Evolutionary conservation across 2,329 filamentous ascomycete species (phyloP).

Genomic region (Emmonsiellopsis sp.): DNA sequence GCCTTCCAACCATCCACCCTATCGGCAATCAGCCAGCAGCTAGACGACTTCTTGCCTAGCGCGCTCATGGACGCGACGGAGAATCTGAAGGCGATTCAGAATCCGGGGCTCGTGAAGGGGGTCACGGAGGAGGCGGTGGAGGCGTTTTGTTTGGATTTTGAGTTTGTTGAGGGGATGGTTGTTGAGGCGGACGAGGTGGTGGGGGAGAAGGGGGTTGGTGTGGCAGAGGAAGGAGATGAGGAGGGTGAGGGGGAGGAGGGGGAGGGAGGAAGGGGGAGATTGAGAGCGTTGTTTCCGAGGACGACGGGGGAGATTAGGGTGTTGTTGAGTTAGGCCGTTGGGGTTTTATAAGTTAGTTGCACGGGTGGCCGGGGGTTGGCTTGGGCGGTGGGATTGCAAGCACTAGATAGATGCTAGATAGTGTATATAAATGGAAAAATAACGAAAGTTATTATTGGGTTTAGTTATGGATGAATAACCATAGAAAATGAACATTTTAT

Average conservation of each 20-base stretch:
- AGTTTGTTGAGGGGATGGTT: slow-evolving; percentile 54
- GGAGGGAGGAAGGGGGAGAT: slow-evolving; percentile 20
- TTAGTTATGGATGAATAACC: no score
- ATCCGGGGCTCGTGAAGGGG: slow-evolving; percentile 59
- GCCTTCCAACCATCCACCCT: slow-evolving; percentile 53
- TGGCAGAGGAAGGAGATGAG: slow-evolving; percentile 10
- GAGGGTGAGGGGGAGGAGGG: slow-evolving; percentile 8
- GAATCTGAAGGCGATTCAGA: slow-evolving; percentile 64
- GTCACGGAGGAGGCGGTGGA: slow-evolving; percentile 77
- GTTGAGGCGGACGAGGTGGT: slow-evolving; percentile 47
- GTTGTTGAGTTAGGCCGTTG: slow-evolving; percentile 44
- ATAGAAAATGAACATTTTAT: no score
- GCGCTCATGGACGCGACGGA: slow-evolving; percentile 87
- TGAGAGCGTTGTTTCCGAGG: slow-evolving; percentile 53
- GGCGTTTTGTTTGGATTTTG: slow-evolving; percentile 78
- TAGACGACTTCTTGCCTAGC: slow-evolving; percentile 87
- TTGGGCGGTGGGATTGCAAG: no score
- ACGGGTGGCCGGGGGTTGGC: no score
- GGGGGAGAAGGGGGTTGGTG: slow-evolving; percentile 24
- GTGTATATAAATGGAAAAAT: no score
- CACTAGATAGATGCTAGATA: no score
- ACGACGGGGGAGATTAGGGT: slow-evolving; percentile 56
- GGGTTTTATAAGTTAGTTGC: no score
- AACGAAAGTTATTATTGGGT: no score
- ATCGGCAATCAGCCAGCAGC: slow-evolving; percentile 57